phyloP scores from a whole-genome alignment of 441 rosid species.

The Sinapis alba region DNA sequence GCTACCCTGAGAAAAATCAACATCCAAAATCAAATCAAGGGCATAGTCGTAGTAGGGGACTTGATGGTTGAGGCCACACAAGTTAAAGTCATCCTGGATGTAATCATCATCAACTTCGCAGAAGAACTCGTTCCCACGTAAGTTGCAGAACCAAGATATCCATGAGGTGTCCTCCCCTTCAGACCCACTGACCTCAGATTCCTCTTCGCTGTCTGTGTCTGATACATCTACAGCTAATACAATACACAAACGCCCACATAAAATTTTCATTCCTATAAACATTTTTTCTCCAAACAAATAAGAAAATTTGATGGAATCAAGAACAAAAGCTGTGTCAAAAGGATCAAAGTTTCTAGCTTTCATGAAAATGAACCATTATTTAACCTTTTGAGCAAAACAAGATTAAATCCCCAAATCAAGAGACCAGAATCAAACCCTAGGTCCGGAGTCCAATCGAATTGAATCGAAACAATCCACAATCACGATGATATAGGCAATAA shows the following conservation, averaged over 20 bases:
- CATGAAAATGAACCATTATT: too few species aligned
- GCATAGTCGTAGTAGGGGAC: slow-evolving; percentile 84
- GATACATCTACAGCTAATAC: slow-evolving; percentile 51
- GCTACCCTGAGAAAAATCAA: slow-evolving; percentile 82
- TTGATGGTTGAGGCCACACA: slow-evolving; percentile 77
- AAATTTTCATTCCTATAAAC: background rate
- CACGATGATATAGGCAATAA: background rate
- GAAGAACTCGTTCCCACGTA: slow-evolving; percentile 80
- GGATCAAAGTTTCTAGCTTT: background rate
- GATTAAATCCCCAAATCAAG: background rate
- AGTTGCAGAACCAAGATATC: slow-evolving; percentile 78
- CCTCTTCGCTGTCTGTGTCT: slow-evolving; percentile 78
- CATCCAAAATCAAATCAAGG: slow-evolving; percentile 78
- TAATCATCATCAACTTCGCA: slow-evolving; percentile 86
- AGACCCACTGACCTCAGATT: slow-evolving; percentile 78
- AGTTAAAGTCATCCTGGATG: slow-evolving; percentile 80
- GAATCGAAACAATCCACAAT: background rate
- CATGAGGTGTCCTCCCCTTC: slow-evolving; percentile 80
- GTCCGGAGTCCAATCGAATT: background rate
- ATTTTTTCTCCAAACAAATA: background rate
- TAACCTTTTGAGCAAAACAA: too few species aligned
- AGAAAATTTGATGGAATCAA: background rate
- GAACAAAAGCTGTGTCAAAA: background rate
- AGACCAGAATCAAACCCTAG: slow-evolving; percentile 9
- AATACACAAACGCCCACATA: slow-evolving; percentile 21